Percentiles rank a stretch among this genome's conserved stretches.
These are phyloP conservation scores for Daldinia decipiens DNA, from an alignment of 495 filamentous ascomycete genomes.

Conservation along the genomic window DNA sequence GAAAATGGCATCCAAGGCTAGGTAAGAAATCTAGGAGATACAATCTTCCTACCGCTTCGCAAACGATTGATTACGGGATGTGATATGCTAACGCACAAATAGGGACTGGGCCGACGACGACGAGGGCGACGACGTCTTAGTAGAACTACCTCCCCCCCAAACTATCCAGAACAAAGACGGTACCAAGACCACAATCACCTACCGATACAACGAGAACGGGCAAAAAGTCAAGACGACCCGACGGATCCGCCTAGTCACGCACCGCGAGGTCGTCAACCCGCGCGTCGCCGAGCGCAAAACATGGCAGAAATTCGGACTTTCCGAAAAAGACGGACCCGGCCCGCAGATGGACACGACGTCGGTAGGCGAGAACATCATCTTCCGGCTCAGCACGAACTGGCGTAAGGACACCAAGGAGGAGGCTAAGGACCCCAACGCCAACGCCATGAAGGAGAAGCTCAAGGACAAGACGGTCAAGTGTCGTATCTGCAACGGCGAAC, in stretches of 20 bases:
- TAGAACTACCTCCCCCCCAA: constrained; percentile 82
- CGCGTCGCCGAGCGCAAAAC: constrained; percentile 91
- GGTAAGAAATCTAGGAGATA: background rate
- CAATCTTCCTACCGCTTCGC: background rate
- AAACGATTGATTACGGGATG: background rate
- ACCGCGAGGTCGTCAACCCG: constrained; percentile 93
- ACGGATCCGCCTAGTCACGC: constrained; percentile 87
- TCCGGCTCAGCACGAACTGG: constrained; percentile 90
- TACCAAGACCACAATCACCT: constrained; percentile 92
- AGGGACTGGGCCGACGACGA: constrained; percentile 95
- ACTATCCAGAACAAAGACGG: constrained; percentile 96
- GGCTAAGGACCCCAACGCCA: constrained; percentile 75
- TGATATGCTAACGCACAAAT: constrained; percentile 37
- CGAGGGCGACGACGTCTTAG: constrained; percentile 85
- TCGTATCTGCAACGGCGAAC: constrained; percentile 96
- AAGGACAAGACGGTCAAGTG: constrained; percentile 99
- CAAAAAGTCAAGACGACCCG: constrained; percentile 97
- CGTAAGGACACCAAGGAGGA: constrained; percentile 87
- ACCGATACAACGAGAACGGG: constrained; percentile 89
- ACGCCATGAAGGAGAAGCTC: constrained; percentile 86
- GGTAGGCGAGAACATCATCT: constrained; percentile 97
- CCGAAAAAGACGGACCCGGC: constrained; percentile 71
- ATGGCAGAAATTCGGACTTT: constrained; percentile 90
- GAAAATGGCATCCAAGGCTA: constrained; percentile 40
- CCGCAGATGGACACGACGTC: constrained; percentile 86